Conservation (phyloP, 2,329 filamentous ascomycete species). For the Dothideomycetes sp. region DNA sequence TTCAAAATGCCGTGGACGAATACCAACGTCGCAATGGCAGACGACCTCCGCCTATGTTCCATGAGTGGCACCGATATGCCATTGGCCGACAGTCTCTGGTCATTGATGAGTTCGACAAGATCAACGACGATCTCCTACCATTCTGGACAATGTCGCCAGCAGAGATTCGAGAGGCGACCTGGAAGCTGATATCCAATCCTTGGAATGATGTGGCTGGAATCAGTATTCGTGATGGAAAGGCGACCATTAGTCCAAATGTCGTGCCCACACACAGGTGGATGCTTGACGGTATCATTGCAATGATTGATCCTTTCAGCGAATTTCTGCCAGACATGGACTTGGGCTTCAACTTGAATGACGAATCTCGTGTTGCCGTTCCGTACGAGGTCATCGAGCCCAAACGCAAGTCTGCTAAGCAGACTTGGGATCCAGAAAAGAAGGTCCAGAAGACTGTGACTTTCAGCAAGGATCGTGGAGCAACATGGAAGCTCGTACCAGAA, state of each 20-base stretch:
- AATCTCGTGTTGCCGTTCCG: conserved; percentile 48
- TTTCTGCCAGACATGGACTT: conserved; percentile 55
- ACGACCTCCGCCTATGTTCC: conserved; percentile 51
- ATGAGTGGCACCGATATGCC: conserved; percentile 51
- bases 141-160: conserved; percentile 45
- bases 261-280: conserved; percentile 50
- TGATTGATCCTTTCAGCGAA: conserved; percentile 46
- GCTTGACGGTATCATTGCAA: conserved; percentile 44
- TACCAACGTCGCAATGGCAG: conserved; percentile 46
- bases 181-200: conserved; percentile 43
- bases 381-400: conserved; percentile 35
- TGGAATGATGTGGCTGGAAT: conserved; percentile 49
- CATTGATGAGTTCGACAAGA: conserved; percentile 53
- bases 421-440: conserved; percentile 15
- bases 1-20: conserved; percentile 41
- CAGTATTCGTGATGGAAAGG: conserved; percentile 45
- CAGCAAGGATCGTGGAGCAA: conserved; percentile 29
- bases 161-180: conserved; percentile 44
- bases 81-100: conserved; percentile 41
- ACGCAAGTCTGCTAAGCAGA: conserved; percentile 24
- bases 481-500: conserved; percentile 30
- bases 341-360: conserved; percentile 54
- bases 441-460: conserved; percentile 21
- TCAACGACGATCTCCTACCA: conserved; percentile 47
- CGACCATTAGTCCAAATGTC: conserved; percentile 41